phyloP scores from a whole-genome alignment of 176 grass and related monocot species.

The Themeda triandra region DNA sequence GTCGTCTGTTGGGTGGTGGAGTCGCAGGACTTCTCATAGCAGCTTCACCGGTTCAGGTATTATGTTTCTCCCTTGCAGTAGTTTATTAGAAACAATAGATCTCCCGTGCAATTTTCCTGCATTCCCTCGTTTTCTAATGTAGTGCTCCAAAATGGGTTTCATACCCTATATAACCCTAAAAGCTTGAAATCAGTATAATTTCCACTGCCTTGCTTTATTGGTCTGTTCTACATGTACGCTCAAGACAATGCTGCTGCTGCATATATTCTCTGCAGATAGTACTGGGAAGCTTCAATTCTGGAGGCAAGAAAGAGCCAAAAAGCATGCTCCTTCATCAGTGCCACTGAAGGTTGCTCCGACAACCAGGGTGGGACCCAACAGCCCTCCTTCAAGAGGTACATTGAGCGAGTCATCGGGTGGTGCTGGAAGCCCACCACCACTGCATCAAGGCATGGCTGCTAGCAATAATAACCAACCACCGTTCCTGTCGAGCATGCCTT shows the following conservation, averaged over 20 bases:
- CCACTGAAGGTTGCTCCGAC: conserved; percentile 34
- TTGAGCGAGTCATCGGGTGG: conserved; percentile 73
- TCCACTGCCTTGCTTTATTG: background rate
- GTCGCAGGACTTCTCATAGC: conserved; percentile 87
- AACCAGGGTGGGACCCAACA: conserved; percentile 27
- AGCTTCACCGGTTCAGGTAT: conserved; percentile 91
- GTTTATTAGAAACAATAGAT: background rate
- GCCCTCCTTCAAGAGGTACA: conserved; percentile 73
- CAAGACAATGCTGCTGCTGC: background rate
- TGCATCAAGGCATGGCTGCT: conserved; percentile 49
- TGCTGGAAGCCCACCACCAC: conserved; percentile 50
- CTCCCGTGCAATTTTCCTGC: background rate
- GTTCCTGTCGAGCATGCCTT: conserved; percentile 62
- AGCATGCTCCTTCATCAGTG: conserved; percentile 25
- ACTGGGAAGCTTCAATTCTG: conserved; percentile 75
- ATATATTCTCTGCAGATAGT: conserved; percentile 52
- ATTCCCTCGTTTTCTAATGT: background rate
- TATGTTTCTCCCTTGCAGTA: background rate
- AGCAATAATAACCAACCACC: conserved; percentile 57
- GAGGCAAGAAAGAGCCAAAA: conserved; percentile 62
- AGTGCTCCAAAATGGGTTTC: background rate
- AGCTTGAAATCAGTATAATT: background rate
- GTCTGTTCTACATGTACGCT: background rate
- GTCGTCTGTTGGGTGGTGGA: conserved; percentile 85
- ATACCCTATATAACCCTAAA: background rate